Base-by-base conservation (phyloP, 1,139 yeast genomes). In the Blastobotrys serpentis region DNA sequence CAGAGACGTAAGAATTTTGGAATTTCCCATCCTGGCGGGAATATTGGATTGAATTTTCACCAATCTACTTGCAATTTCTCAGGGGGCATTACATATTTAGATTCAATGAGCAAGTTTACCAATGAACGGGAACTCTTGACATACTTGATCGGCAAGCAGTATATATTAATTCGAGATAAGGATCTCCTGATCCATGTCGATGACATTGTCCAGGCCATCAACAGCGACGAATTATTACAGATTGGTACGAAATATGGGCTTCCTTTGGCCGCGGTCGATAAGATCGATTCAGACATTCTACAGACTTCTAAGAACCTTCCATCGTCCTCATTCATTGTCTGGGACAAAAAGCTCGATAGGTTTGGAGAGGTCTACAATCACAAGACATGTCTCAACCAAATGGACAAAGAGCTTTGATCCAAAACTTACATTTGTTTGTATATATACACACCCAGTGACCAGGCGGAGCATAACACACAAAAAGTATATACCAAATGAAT, bases 21-120 rank as follows among this genome's bases (percentile, higher is more conserved):
- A 6, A 75, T 75, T 53, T 77, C 84, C 61, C 96, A 88, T 61
- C 96, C 96, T 1, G 96, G 96, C 29, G 96, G 96, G 21, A 86
- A 94, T 1, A 87, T 88, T 58, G 96, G 96, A 11, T 4, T 32
- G n/a, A 17, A 14, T 75, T 36, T 36, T 74, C 70, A 52, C 47
- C 48, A 32, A n/a, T n/a, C n/a, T n/a, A n/a, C n/a, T n/a, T 16
- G 21, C 21, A 6, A 5, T 13, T 36, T 11, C 2, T 36, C 40
- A 10, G 40, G 40, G 8, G 16, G 6, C 10, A 18, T 36, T 6
- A 14, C 23, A 5, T 36, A 18, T 19, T 10, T 36, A 7, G 40
- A 36, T 18, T 18, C 25, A 4, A 11, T 36, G 23, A 14, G 3
- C 25, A 25, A 10, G 16, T 18, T 18, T 36, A 4, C 25, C 25